Evolutionary conservation across 2,329 filamentous ascomycete genomes (phyloP), one percentile per base, ranked within the genome.

Genomic region (Botrytis squamosa): DNA sequence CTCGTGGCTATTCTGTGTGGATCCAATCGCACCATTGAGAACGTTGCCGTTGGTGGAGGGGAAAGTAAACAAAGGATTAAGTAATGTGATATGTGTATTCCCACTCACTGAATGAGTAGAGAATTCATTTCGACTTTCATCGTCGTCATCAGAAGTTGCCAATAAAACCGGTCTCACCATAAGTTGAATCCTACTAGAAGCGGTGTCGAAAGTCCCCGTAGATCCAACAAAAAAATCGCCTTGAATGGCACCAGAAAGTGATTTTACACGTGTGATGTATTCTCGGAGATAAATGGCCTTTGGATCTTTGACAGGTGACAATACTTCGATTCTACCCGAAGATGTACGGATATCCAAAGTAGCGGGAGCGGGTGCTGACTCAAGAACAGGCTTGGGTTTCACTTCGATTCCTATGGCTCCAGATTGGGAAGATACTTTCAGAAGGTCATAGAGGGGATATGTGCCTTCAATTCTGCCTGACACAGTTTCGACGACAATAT

Each of bases 391-490:
- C 36, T 80, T 74, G 1, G 80, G 80, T 8, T 73, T 52, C 0
- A 81, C 72, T 2, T 71, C 64, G 7, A 77, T 74, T 4, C 62
- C 70, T 52, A 81, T 77, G 12, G 33, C 49, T 44, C 80, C 80
- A 20, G 80, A 80, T 63, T 76, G 65, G 22, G 79, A 76, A 20
- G 67, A 62, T 5, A 81, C 16, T 9, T 70, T 73, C 4, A 81
- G 75, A 22, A 75, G 75, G 40, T 81, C 80, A 49, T 79, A 76
- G 2, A 81, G 73, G n/a, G 79, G 79, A 68, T 79, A 81, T 25
- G 46, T 49, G 0, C 80, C 80, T 49, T 72, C 72, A n/a, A 81
- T 81, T 14, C 62, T 49, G 6, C 80, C 80, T 2, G 79, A 78
- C 42, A 77, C 68, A 7, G 80, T 80, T 60, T 78, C 74, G 22